Evolutionary conservation across 2,329 filamentous ascomycete genomes (phyloP).

Genomic region (Colletotrichum sp.): DNA sequence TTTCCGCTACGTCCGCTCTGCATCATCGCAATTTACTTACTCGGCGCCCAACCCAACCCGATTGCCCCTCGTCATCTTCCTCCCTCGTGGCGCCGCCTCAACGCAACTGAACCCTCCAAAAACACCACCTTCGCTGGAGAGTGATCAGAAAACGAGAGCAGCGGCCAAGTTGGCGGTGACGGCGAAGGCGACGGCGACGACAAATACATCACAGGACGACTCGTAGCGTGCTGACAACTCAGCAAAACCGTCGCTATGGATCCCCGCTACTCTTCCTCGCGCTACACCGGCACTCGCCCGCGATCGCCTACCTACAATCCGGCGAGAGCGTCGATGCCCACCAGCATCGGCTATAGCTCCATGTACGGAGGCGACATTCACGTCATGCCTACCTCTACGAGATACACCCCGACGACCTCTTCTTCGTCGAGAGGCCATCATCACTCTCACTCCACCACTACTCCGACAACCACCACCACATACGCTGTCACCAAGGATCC

Average conservation of each 20-base stretch:
- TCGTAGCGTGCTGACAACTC: not conserved
- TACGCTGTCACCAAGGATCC: slow-evolving; percentile 62
- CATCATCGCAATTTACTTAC: not conserved
- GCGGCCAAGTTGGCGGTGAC: not conserved
- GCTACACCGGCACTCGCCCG: slow-evolving; percentile 17
- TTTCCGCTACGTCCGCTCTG: slow-evolving; percentile 8
- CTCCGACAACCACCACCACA: slow-evolving; percentile 46
- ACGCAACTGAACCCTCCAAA: not conserved
- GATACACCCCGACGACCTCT: slow-evolving; percentile 24
- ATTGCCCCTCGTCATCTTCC: not conserved
- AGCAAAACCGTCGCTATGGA: slow-evolving; percentile 18
- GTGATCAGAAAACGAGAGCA: not conserved
- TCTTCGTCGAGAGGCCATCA: slow-evolving; percentile 15
- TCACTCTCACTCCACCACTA: slow-evolving; percentile 12
- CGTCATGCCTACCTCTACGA: slow-evolving; percentile 49
- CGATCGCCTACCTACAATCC: slow-evolving; percentile 53
- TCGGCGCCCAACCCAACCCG: slow-evolving; percentile 5
- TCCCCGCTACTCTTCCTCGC: slow-evolving; percentile 21
- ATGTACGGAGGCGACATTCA: slow-evolving; percentile 60
- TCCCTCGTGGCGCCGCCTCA: not conserved
- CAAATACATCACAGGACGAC: not conserved
- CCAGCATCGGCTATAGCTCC: slow-evolving; percentile 52
- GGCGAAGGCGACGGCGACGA: not conserved
- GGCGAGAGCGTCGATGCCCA: slow-evolving; percentile 58
- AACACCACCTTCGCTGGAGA: not conserved